These are phyloP conservation scores for Suhomyces wounanorum DNA, from an alignment of 1,139 yeast genomes.

Conservation along the genomic window DNA sequence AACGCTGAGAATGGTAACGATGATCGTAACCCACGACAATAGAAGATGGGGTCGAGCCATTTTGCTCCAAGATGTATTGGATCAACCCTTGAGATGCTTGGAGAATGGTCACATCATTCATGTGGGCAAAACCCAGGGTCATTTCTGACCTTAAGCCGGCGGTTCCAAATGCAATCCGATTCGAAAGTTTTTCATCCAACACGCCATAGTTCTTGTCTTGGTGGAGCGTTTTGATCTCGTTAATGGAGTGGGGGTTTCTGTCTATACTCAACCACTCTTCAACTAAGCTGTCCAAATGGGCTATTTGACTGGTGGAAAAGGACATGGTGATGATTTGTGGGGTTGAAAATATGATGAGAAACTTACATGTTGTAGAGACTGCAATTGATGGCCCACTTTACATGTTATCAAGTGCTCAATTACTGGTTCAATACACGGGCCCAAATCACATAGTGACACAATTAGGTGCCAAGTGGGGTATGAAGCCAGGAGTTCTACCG, in stretches of 20 bases:
- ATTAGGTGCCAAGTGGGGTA: neutral
- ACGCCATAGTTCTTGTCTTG: constrained; percentile 39
- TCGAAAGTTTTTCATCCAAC: constrained; percentile 52
- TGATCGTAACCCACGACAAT: constrained; percentile 93
- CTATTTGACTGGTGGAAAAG: constrained; percentile 10
- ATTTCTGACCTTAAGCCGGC: constrained; percentile 86
- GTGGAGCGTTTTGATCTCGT: constrained; percentile 56
- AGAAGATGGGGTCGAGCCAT: constrained; percentile 21
- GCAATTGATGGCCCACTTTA: neutral
- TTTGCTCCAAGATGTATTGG: constrained; percentile 46
- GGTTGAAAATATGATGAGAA: neutral
- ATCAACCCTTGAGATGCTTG: constrained; percentile 95
- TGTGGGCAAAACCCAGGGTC: constrained; percentile 87
- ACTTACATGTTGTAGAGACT: neutral
- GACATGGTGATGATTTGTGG: constrained; percentile 5
- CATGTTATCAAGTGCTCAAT: neutral
- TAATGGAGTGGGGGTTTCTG: constrained; percentile 52
- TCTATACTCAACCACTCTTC: constrained; percentile 45
- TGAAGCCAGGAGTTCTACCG: neutral
- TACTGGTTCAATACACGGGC: neutral
- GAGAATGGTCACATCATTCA: constrained; percentile 86
- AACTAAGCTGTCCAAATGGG: constrained; percentile 37
- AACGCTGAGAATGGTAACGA: constrained; percentile 73
- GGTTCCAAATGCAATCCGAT: constrained; percentile 83
- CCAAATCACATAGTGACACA: neutral